phyloP scores from a whole-genome alignment of 2,329 filamentous ascomycete genomes.

The Neonectria ditissima region DNA sequence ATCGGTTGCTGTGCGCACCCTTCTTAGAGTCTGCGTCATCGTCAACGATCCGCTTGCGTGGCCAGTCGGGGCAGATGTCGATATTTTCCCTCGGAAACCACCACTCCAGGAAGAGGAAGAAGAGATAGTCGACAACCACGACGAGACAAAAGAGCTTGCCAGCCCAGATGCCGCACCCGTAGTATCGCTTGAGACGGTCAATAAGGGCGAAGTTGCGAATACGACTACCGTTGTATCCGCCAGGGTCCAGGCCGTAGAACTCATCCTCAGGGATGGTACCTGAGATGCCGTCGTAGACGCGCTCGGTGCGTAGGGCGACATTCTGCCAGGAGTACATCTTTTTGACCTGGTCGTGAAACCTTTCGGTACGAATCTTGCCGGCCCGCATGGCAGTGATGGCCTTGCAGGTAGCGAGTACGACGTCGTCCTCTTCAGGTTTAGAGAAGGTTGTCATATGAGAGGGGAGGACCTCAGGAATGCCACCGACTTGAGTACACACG shows the following conservation, averaged over 20 bases:
- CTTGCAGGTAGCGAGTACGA: constrained; percentile 88
- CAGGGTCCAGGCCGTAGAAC: constrained; percentile 85
- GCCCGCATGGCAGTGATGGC: constrained; percentile 89
- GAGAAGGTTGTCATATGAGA: constrained; percentile 98
- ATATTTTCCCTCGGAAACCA: constrained; percentile 87
- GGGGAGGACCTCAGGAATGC: constrained; percentile 95
- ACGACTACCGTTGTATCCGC: constrained; percentile 75
- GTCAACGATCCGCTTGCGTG: constrained; percentile 71
- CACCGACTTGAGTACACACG: constrained; percentile 95
- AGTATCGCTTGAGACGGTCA: constrained; percentile 94
- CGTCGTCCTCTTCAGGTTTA: constrained; percentile 94
- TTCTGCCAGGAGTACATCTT: constrained; percentile 99
- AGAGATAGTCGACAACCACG: constrained; percentile 91
- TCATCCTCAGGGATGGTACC: constrained; percentile 87
- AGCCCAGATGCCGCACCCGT: constrained; percentile 98
- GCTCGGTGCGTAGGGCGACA: constrained; percentile 91
- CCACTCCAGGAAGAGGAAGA: constrained; percentile 90
- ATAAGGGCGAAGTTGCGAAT: constrained; percentile 92
- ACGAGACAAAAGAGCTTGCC: constrained; percentile 97
- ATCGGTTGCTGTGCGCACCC: constrained; percentile 46
- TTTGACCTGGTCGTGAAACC: constrained; percentile 96
- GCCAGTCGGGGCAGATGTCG: constrained; percentile 92
- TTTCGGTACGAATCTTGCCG: constrained; percentile 89
- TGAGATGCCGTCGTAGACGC: constrained; percentile 93
- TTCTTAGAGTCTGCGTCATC: constrained; percentile 47